Evolutionary conservation across 148 eudicot species (phyloP).

Genomic region (Suaeda aralocaspica): DNA sequence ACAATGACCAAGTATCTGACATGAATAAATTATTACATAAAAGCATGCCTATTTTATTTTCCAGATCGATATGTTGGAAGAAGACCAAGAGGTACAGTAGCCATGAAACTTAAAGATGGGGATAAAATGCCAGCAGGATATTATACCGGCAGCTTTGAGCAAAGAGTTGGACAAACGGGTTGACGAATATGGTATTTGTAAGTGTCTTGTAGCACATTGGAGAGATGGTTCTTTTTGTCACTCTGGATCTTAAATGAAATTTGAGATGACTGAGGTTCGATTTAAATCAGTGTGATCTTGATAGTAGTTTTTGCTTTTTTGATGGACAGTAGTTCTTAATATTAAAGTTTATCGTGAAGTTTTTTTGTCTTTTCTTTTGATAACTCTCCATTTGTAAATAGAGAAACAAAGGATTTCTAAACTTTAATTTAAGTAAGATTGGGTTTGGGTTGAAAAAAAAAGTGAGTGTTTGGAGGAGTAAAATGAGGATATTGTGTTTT

Average conservation of each 20-base stretch:
- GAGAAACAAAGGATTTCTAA: no score
- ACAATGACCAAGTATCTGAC: slow-evolving; percentile 9
- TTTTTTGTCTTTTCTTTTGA: no score
- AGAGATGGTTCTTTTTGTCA: neutral
- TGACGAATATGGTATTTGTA: slow-evolving; percentile 50
- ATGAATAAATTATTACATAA: neutral
- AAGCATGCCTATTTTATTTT: slow-evolving; percentile 14
- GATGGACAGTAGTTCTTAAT: no score
- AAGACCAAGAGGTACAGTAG: slow-evolving; percentile 76
- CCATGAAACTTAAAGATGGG: slow-evolving; percentile 78
- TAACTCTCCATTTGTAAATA: no score
- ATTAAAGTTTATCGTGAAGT: no score
- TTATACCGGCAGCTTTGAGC: slow-evolving; percentile 66
- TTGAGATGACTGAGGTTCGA: neutral
- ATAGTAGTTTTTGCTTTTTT: neutral
- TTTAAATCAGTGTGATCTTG: neutral
- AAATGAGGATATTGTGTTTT: no score
- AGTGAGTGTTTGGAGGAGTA: no score
- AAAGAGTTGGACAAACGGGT: slow-evolving; percentile 40
- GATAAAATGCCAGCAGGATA: slow-evolving; percentile 88
- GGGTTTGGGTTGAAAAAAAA: no score
- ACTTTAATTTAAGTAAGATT: no score
- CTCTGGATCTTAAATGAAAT: neutral
- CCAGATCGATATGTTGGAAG: slow-evolving; percentile 85
- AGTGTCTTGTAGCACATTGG: slow-evolving; percentile 12